Evolutionary conservation across 2,329 filamentous ascomycete genomes (phyloP).

Genomic region (Akanthomyces uredinophilus): DNA sequence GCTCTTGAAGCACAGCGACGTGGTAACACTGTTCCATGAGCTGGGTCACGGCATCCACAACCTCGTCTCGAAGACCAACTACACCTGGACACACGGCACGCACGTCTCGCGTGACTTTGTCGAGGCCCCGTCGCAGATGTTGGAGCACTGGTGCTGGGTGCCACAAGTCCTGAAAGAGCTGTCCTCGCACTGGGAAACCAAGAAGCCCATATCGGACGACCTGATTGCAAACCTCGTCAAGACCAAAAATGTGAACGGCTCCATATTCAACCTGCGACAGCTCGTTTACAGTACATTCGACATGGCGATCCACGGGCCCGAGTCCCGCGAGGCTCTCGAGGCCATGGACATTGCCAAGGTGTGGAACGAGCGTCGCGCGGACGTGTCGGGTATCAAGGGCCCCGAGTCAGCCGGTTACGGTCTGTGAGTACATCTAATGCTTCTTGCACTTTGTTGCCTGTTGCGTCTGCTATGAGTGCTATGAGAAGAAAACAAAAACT

Average conservation of each 20-base stretch:
- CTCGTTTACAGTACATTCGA: constrained; percentile 47
- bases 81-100: constrained; percentile 32
- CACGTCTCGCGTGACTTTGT: constrained; percentile 31
- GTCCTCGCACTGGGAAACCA: constrained; percentile 39
- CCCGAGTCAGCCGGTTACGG: constrained; percentile 60
- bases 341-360: constrained; percentile 57
- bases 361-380: constrained; percentile 67
- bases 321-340: constrained; percentile 60
- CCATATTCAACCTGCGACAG: constrained; percentile 39
- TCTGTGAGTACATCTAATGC: constrained; percentile 35
- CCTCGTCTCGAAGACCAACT: constrained; percentile 30
- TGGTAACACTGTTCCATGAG: constrained; percentile 73
- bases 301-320: constrained; percentile 72
- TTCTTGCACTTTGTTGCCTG: neutral
- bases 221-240: constrained; percentile 43
- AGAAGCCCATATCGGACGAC: constrained; percentile 42
- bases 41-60: constrained; percentile 31
- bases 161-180: constrained; percentile 30
- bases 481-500: no score
- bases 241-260: constrained; percentile 46
- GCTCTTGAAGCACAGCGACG: constrained; percentile 76
- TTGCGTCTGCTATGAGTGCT: neutral
- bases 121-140: constrained; percentile 36
- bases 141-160: constrained; percentile 38
- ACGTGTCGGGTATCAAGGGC: constrained; percentile 70